Base-by-base conservation (phyloP, 2,329 filamentous ascomycete genomes). In the Fusarium denticulatum region DNA sequence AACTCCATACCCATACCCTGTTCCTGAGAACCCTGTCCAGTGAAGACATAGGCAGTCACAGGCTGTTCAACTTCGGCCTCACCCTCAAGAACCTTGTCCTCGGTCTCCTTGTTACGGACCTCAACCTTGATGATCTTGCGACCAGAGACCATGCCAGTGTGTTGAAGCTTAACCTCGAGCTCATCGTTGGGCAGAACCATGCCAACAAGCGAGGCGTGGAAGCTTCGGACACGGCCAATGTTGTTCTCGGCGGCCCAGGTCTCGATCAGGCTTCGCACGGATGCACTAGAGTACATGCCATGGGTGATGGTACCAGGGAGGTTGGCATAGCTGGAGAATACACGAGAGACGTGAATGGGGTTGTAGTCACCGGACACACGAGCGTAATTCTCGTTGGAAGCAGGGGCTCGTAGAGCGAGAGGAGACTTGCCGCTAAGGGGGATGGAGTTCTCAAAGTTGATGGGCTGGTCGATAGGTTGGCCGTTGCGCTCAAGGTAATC, bases 1-100 rank as follows among this genome's bases (percentile, higher is more conserved):
- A 99, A 88, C 80, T 98, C 96, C 96, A 99, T 99, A 84, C 96
- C 96, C 96, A 99, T 99, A 71, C 96, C 96, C 83, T 99, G 96
- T 84, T 99, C 96, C 83, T 99, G 97, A 57, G 95, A 98, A 78
- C 96, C 96, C 84, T 99, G 96, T 63, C 96, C 96, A 73, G 97
- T 99, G 84, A 99, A 99, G 77, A 99, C 94, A 79, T 99, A 99
- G 10, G 96, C 92, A 5, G 96, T 97, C 39, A 96, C 94, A 13
- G 97, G 97, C 82, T 99, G 96, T 84, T 99, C 96, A 66, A 99
- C 94, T 84, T 99, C 96, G 32, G 96, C 96, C 85, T 98, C 96
- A 80, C 94, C 96, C 57, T 97, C 87, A 9, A 99, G 88, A 18
- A 99, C 95, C 88, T 98, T 98, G 77, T 98, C 96, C 81, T 98